Base-by-base conservation (phyloP, 306 rosid species). In the Vigna hirtella region DNA sequence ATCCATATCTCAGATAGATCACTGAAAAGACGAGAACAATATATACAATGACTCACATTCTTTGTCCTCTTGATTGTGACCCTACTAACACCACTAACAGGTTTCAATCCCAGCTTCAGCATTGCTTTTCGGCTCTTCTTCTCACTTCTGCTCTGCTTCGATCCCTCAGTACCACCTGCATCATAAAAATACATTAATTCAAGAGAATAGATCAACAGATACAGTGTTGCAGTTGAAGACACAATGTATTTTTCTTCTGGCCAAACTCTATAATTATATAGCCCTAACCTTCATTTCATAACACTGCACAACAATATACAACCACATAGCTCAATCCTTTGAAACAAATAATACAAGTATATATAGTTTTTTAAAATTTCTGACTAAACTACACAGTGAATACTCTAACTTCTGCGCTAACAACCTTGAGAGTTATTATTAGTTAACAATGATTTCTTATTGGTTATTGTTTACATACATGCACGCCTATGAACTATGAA, bases 131-230 rank as follows among this genome's bases (percentile, higher is more conserved):
- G 87, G 69, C 98, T 96, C 90, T 96, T 96, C 88, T 96, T 96
- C 86, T 96, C 99, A 10, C 98, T 96, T 84, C 98, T 85, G 91
- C 97, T 96, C 83, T 96, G 99, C 83, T 96, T 96, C 17, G 96
- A 90, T 73, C 91, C 86, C 68, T 90, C 99, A 56, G 84, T 30
- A 16, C 82, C 89, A 57, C 89, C 98, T 88, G 83, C 57, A 88
- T 71, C 53, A 56, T 72, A 70, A 42, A 42, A 42, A 12, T 20
- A 52, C 72, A 63, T 13, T 34, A 30, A 38, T 56, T 70, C 74
- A 83, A 49, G 20, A 58, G 20, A 69, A 34, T 30, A 34, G 1
- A 63, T 22, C 12, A 75, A 51, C 16, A 45, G 52, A 56, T n/a
- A 28, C 32, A 63, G 9, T 28, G 40, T 38, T 7, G 72, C 49